A percentile compares a stretch with the other conserved stretches of the same genome.
phyloP scores from a whole-genome alignment of 2,329 filamentous ascomycete genomes.

The Emmonsiellopsis sp. region DNA sequence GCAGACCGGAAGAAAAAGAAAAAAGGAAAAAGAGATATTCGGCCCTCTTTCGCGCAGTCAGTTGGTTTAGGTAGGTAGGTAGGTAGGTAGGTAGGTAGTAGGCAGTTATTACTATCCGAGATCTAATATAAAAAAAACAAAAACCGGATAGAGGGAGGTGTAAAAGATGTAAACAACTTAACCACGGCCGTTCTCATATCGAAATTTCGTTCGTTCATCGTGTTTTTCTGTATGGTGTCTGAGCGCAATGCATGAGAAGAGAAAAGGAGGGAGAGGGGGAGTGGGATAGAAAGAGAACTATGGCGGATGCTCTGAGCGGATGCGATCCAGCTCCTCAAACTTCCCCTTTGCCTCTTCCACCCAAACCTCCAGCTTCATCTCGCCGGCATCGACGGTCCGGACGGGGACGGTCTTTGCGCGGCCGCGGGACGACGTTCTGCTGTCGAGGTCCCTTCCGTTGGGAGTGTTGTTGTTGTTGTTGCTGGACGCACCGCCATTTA shows the following conservation, averaged over 20 bases:
- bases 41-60: too few relatives aligned
- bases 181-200: background rate
- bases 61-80: too few relatives aligned
- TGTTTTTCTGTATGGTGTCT: background rate
- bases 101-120: too few relatives aligned
- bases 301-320: constrained; percentile 27
- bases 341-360: constrained; percentile 56
- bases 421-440: constrained; percentile 29
- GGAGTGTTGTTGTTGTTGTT: background rate
- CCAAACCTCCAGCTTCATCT: constrained; percentile 60
- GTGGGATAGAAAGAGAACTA: constrained; percentile 13
- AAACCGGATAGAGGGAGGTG: too few relatives aligned
- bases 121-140: too few relatives aligned
- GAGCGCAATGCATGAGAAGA: constrained; percentile 1
- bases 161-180: background rate
- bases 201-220: background rate
- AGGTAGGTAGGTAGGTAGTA: too few relatives aligned
- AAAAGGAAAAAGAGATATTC: too few relatives aligned
- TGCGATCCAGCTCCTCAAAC: constrained; percentile 29
- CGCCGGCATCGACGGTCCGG: constrained; percentile 53
- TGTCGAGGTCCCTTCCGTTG: constrained; percentile 7
- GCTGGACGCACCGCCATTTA: constrained; percentile 14
- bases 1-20: too few relatives aligned
- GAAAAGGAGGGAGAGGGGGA: background rate
- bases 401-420: constrained; percentile 51